Conservation (phyloP, 1,139 yeast species). For the Geotrichum siamense region DNA sequence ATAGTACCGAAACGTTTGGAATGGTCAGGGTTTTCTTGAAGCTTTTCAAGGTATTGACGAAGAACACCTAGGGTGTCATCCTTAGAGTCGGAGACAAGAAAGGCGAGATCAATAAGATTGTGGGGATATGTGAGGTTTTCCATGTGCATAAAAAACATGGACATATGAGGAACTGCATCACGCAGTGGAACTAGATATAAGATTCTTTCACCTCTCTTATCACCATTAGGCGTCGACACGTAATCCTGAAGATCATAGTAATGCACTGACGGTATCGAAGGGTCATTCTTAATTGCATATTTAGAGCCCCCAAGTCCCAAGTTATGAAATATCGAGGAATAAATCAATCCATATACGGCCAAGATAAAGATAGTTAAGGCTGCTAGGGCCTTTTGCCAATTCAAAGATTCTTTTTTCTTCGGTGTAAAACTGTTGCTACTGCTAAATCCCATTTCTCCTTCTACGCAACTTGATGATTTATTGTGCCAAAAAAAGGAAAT, state of each 20-base stretch:
- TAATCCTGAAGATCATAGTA: slow-evolving; percentile 49
- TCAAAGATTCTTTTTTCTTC: neutral
- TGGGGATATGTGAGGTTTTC: slow-evolving; percentile 58
- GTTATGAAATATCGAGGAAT: neutral
- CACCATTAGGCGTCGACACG: slow-evolving; percentile 48
- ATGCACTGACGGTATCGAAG: slow-evolving; percentile 38
- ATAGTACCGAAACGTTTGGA: slow-evolving; percentile 52
- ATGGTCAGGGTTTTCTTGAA: slow-evolving; percentile 51
- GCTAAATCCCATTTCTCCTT: too few species aligned
- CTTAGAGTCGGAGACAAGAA: slow-evolving; percentile 56
- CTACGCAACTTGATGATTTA: too few species aligned
- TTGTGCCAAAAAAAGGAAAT: too few species aligned
- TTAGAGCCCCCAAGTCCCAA: slow-evolving; percentile 1
- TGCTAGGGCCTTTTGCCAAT: neutral
- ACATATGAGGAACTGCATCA: slow-evolving; percentile 62
- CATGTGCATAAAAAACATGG: slow-evolving; percentile 58
- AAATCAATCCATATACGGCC: neutral
- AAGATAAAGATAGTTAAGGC: neutral
- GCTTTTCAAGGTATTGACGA: slow-evolving; percentile 39
- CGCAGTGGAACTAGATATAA: slow-evolving; percentile 59
- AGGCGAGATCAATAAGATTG: slow-evolving; percentile 55
- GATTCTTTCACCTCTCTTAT: slow-evolving; percentile 52
- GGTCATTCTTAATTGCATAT: slow-evolving; percentile 25
- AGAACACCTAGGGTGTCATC: slow-evolving; percentile 57
- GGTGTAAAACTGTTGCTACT: slow-evolving; percentile 5